phyloP scores from a whole-genome alignment of 176 grass and related monocot genomes.

The Olyra latifolia region DNA sequence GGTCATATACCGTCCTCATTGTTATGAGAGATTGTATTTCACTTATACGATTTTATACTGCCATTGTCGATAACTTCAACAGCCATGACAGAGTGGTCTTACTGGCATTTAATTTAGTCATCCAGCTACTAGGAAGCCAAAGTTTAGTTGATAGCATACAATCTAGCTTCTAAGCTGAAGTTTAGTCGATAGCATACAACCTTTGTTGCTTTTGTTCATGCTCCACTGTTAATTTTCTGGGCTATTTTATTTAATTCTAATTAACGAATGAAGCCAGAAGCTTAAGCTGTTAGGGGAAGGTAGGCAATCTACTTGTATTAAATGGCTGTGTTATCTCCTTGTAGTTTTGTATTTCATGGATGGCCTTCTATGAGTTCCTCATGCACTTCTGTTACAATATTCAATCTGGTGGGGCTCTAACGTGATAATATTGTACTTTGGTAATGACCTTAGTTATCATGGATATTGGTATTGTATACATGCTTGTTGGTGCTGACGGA shows the following conservation, averaged over 20 bases:
- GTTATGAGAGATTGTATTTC: slow-evolving; percentile 7
- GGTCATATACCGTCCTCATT: not conserved
- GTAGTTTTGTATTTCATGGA: not conserved
- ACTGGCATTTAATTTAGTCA: not conserved
- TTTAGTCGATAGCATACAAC: not conserved
- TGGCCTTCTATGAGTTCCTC: slow-evolving; percentile 12
- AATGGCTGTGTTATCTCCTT: not conserved
- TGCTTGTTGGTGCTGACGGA: not conserved
- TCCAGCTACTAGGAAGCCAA: not conserved
- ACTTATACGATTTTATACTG: not conserved
- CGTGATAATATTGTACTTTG: not conserved
- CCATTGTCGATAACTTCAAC: not conserved
- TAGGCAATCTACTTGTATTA: not conserved
- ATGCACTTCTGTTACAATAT: not conserved
- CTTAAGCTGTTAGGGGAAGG: slow-evolving; percentile 5
- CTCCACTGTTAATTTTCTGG: not conserved
- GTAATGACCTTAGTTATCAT: not conserved
- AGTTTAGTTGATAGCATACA: not conserved
- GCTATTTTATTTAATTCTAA: not conserved
- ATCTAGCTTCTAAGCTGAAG: not conserved
- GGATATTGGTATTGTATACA: not conserved
- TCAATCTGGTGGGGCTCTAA: not conserved
- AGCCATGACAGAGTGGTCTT: no score
- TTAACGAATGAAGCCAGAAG: not conserved
- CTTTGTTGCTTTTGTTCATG: no score